A percentile compares a stretch with the other conserved stretches of the same genome.
These are phyloP conservation scores for Ceratobasidium sp. DNA, from an alignment of 1,284 basidiomycete genomes.

Conservation along the genomic window DNA sequence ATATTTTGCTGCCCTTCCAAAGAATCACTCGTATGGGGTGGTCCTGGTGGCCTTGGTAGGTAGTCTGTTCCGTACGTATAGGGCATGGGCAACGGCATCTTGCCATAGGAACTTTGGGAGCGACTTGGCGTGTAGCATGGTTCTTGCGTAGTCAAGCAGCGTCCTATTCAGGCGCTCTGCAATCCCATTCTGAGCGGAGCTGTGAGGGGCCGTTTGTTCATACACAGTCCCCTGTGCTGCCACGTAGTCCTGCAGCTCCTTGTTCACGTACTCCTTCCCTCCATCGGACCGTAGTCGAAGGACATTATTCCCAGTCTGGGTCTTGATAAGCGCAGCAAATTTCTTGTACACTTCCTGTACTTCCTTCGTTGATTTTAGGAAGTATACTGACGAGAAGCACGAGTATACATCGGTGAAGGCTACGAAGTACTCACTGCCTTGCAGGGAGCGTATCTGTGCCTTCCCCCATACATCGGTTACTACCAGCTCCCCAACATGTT, in stretches of 20 bases:
- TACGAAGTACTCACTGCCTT: no score
- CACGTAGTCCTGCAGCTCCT: slow-evolving; percentile 42
- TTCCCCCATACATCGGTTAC: slow-evolving; percentile 39
- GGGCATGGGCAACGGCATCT: background rate
- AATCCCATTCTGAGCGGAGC: background rate
- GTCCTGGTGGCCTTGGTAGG: background rate
- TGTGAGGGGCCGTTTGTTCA: background rate
- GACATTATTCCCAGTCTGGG: slow-evolving; percentile 40
- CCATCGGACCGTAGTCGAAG: slow-evolving; percentile 45
- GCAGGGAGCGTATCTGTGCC: no score
- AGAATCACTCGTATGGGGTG: slow-evolving; percentile 14
- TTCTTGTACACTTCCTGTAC: no score
- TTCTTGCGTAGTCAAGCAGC: background rate
- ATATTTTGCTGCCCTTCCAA: slow-evolving; percentile 1
- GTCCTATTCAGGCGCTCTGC: slow-evolving; percentile 13
- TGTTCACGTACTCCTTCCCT: slow-evolving; percentile 47
- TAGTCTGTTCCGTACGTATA: background rate
- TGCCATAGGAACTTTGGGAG: background rate
- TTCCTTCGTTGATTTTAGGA: no score
- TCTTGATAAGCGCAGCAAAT: no score
- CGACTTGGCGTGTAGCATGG: background rate
- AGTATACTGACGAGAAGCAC: no score
- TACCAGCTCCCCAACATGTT: slow-evolving; percentile 49
- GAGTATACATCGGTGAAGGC: no score
- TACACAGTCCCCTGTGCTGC: slow-evolving; percentile 44